Evolutionary conservation across 805 yeast species (phyloP).

Genomic region (Saccharomycopsis fibuligera): DNA sequence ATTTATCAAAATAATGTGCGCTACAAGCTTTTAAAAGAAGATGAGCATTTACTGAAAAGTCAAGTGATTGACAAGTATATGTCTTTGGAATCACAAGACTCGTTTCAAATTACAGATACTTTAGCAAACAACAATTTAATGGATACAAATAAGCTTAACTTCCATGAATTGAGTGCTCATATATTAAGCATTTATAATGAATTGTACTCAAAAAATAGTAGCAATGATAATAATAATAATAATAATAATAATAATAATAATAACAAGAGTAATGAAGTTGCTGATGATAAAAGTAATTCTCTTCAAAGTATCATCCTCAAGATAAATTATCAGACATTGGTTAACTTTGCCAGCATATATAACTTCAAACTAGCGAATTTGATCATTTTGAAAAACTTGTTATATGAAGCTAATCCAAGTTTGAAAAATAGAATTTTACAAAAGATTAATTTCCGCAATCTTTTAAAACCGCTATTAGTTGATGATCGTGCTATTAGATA

Average conservation of each 20-base stretch:
- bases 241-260: background rate
- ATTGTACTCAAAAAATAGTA: background rate
- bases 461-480: conserved; percentile 1
- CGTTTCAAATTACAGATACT: background rate
- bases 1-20: background rate
- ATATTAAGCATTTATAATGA: background rate
- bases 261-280: background rate
- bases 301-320: background rate
- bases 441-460: background rate
- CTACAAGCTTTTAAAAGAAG: background rate
- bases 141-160: background rate
- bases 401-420: conserved; percentile 5
- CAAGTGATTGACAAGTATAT: background rate
- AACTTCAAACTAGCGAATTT: conserved; percentile 4
- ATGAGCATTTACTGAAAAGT: background rate
- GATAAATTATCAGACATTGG: background rate
- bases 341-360: conserved; percentile 1
- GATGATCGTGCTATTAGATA: background rate
- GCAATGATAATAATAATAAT: background rate
- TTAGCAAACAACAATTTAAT: background rate
- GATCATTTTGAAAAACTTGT: conserved; percentile 8
- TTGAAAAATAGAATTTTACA: background rate
- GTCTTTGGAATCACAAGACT: background rate
- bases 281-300: background rate
- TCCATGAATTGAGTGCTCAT: background rate